Base-by-base conservation (phyloP, 176 grass and related monocot genomes). In the Zizania latifolia region DNA sequence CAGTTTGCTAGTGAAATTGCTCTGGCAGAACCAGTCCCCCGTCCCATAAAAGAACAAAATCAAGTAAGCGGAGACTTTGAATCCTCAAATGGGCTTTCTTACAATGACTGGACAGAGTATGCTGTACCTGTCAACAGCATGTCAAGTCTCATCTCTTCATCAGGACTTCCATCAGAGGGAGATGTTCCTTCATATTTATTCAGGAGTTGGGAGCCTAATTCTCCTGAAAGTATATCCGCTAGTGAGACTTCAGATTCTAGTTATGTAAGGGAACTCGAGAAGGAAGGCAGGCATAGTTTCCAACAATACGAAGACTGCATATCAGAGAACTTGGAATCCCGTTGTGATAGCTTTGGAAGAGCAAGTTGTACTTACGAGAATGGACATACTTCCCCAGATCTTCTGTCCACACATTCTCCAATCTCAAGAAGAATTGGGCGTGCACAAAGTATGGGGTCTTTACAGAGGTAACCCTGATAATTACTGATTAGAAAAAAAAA, bases 231-330 rank as follows among this genome's bases (percentile, higher is more conserved):
- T 83, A 74, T 86, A 75, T 89, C 78, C 26, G 75, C 76, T 51
- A 94, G 86, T 90, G 91, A 94, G 76, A 78, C 85, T 76, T 94
- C 95, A 86, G 88, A 97, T 82, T 86, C 82, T 78, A 70, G 88
- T 62, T 89, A 80, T 40, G 68, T 84, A 50, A 97, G 82, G 84
- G 93, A 97, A 77, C 75, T 93, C 59, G 93, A 93, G 17, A 88
- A 90, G 85, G 93, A 86, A 74, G 84, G 54, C 10, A 86, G 85
- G 48, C 79, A 86, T 62, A 75, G 50, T 62, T 87, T 86, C 73
- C 84, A 90, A 60, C 85, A 88, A 26, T 93, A 74, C 70, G 93
- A 97, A 50, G 90, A 93, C 40, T 89, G 51, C 75, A 61, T 77
- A 72, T 93, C 85, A 66, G 91, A 90, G 76, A 94, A 83, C 36